Evolutionary conservation across 1,284 basidiomycete genomes (phyloP), one percentile per base, ranked within the genome.

Genomic region (Fomitopsis schrenkii): DNA sequence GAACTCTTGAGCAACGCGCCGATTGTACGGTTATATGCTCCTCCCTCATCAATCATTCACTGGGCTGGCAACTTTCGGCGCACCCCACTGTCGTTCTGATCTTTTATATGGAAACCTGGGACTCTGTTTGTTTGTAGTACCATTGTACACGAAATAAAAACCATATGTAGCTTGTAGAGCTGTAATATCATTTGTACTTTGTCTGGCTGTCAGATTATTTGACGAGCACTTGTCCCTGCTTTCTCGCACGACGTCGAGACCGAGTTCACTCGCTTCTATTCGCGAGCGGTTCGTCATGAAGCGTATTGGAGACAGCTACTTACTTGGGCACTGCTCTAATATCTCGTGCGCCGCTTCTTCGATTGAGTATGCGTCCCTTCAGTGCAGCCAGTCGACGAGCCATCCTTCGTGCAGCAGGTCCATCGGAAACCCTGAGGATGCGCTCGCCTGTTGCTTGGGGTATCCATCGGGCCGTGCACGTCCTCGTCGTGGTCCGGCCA

Each of bases 401-500:
- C 30, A 5, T 33, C 8, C 30, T 33, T 33, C 30, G 8, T 8
- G 30, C 30, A 33, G 83, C 22, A 22, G 22, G 22, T 22, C 22
- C 22, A 22, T 22, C 22, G 22, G 22, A 22, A 22, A 57, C 76
- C 77, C 59, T 82, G 76, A 2, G 81, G 81, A 60, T 69, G 80
- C n/a, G 74, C 63, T 46, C 63, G 63, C 57, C 74, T 74, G 64
- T 78, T 82, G 26, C 71, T 67, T 14, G 67, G 46, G 1, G 75
- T 22, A 22, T 22, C 79, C 72, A 78, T 80, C 1, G 77, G 77
- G 1, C 82, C 81, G 61, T 82, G 80, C 54, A 70, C 73, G 33
- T 71, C 66, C 62, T 81, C 79, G 63, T 83, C 81, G 75, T 78
- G 79, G 63, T 82, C 81, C 6, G 63, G 69, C 60, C 80, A 81